These are phyloP conservation scores for Scheffersomyces lignosus DNA, from an alignment of 805 yeast genomes.

Conservation along the genomic window DNA sequence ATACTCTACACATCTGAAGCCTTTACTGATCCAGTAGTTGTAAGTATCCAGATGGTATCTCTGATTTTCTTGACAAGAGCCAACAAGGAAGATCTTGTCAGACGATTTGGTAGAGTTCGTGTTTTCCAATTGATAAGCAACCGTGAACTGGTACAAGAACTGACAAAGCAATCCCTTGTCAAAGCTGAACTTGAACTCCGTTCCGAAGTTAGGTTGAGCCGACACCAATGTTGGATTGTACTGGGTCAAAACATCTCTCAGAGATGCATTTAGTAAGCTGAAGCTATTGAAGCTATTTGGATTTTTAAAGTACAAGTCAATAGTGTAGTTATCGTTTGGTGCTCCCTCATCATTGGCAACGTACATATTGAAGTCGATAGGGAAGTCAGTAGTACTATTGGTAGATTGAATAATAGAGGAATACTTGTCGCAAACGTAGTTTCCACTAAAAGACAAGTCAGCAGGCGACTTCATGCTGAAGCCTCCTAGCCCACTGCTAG, in stretches of 20 bases:
- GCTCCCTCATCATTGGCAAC: constrained; percentile 8
- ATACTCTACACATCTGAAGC: constrained; percentile 18
- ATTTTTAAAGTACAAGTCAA: constrained; percentile 16
- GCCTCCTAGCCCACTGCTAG: constrained; percentile 4
- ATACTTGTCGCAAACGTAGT: constrained; percentile 17
- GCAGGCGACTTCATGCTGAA: constrained; percentile 11
- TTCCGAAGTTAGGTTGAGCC: constrained; percentile 13
- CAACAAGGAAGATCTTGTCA: constrained; percentile 17
- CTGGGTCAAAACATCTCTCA: constrained; percentile 4
- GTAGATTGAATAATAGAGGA: constrained; percentile 10
- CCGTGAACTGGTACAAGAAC: constrained; percentile 16
- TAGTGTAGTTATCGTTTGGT: constrained; percentile 14
- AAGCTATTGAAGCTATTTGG: constrained; percentile 8
- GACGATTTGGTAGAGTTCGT: constrained; percentile 5
- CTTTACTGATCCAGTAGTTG: constrained; percentile 6
- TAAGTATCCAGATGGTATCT: constrained; percentile 10
- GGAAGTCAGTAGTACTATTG: constrained; percentile 14
- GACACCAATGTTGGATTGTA: constrained; percentile 13
- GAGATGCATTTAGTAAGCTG: constrained; percentile 10
- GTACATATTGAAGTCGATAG: constrained; percentile 15
- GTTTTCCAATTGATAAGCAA: constrained; percentile 12
- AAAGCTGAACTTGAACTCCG: constrained; percentile 15
- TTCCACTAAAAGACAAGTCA: constrained; percentile 12
- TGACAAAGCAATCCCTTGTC: constrained; percentile 15
- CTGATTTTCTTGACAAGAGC: constrained; percentile 14